Percentiles rank a stretch among this genome's conserved stretches.
Conservation (phyloP, 768 basidiomycete species). For the Hydnum rufescens region DNA sequence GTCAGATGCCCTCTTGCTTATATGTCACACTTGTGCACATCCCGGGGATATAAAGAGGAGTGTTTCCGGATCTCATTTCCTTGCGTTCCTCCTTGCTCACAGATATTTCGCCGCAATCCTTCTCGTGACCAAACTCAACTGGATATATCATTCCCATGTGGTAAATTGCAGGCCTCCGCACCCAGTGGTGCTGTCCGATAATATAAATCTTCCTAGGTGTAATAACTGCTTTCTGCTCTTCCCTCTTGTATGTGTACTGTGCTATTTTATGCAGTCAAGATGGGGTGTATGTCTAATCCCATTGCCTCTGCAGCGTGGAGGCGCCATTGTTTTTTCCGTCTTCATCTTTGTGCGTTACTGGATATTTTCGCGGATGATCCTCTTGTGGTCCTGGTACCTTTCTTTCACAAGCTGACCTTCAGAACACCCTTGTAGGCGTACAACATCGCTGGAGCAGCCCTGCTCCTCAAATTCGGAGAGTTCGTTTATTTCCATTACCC, state of each 20-base stretch:
- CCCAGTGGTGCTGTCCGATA: too few relatives aligned
- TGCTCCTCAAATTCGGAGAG: constrained; percentile 39
- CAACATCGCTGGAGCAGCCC: constrained; percentile 43
- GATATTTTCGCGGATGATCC: background rate
- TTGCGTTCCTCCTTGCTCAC: too few relatives aligned
- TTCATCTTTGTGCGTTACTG: constrained; percentile 33
- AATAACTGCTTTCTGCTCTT: constrained; percentile 60
- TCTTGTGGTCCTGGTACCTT: constrained; percentile 1
- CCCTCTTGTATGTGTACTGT: constrained; percentile 43
- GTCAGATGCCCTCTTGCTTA: too few relatives aligned
- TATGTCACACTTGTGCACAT: too few relatives aligned
- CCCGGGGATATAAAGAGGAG: too few relatives aligned
- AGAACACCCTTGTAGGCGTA: constrained; percentile 28
- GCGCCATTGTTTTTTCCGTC: constrained; percentile 51
- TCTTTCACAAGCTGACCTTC: background rate
- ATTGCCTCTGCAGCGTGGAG: constrained; percentile 26
- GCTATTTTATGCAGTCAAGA: constrained; percentile 4
- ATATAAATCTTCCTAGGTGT: too few relatives aligned
- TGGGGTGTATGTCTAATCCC: background rate
- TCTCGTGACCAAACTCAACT: too few relatives aligned
- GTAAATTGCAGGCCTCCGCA: too few relatives aligned
- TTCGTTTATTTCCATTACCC: constrained; percentile 24
- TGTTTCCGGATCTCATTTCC: too few relatives aligned
- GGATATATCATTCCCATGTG: too few relatives aligned
- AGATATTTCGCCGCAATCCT: too few relatives aligned